Conservation (phyloP, 768 basidiomycete species). For the Dentipellis sp. region DNA sequence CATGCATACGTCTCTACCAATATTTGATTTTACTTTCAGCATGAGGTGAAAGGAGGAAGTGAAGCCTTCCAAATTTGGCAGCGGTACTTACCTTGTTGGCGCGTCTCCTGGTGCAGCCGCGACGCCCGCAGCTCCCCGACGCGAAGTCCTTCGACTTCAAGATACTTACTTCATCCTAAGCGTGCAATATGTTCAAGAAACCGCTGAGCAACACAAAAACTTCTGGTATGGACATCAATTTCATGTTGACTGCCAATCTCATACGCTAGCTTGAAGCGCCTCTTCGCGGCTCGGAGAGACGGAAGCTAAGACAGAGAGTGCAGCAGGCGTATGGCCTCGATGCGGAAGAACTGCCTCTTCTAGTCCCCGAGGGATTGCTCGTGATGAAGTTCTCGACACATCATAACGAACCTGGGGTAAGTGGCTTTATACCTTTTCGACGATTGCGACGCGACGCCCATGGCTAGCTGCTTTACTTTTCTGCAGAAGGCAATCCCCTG, state of each 20-base stretch:
- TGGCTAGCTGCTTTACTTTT: constrained; percentile 51
- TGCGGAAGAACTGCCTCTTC: constrained; percentile 51
- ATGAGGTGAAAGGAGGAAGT: too few species aligned
- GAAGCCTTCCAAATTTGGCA: too few species aligned
- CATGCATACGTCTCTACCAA: too few species aligned
- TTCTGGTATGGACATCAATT: constrained; percentile 29
- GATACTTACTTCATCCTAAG: background rate
- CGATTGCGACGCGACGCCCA: too few species aligned
- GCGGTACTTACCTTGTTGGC: too few species aligned
- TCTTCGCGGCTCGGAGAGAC: constrained; percentile 62
- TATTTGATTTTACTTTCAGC: too few species aligned
- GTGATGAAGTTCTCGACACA: constrained; percentile 62
- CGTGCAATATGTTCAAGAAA: constrained; percentile 65
- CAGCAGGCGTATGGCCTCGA: constrained; percentile 35
- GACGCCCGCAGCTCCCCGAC: too few species aligned
- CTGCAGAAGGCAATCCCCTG: constrained; percentile 58
- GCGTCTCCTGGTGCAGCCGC: too few species aligned
- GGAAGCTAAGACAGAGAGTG: constrained; percentile 58
- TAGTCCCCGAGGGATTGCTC: constrained; percentile 69
- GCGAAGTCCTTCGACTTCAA: too few species aligned
- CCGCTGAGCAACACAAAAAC: constrained; percentile 61
- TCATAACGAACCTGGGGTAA: constrained; percentile 56
- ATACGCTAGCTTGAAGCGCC: constrained; percentile 33
- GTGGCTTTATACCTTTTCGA: constrained; percentile 13
- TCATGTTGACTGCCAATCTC: background rate